Evolutionary conservation across 805 yeast genomes (phyloP), one percentile per base, ranked within the genome.

Genomic region (Candida ulmi): DNA sequence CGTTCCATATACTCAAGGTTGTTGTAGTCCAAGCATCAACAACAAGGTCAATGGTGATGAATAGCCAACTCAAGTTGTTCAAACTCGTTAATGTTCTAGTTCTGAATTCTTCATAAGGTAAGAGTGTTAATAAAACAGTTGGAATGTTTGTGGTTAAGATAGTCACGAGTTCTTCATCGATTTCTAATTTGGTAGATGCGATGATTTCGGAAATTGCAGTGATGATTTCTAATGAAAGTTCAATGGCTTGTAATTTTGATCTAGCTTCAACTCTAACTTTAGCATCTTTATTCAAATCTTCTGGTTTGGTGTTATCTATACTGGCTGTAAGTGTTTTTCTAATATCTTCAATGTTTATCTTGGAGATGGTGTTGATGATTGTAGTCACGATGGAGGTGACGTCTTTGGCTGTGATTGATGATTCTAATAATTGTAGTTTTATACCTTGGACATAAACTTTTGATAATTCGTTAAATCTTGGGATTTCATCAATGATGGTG

Each of bases 41-140:
- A 3, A 41, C 29, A 15, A 38, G 16, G 5, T 48, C 47, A 4
- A 46, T 32, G 7, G 50, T 50, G 17, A 47, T 43, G 19, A 55
- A 52, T 23, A 80, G 61, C 88, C 90, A 81, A 30, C 76, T 57
- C 38, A 83, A 57, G 53, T 90, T 90, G 61, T 86, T 88, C 56
- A 88, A 68, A 8, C 85, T 79, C 12, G 77, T 69, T 36, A 86
- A 62, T 7, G 78, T 68, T 47, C 83, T 77, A 21, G 75, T 66
- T 21, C 72, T 62, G 43, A 80, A 72, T 33, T 71, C 68, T n/a
- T 67, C 62, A 44, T 61, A 69, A 33, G 50, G 50, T 30, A 65
- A 54, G 37, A 75, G 58, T 30, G 69, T 68, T 15, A 62, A 49
- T 19, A 80, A 62, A 17, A 68, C 54, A 11, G 52, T 50, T 5